Evolutionary conservation across 2,329 filamentous ascomycete genomes (phyloP), one percentile per base, ranked within the genome.

Genomic region (Monosporascus sp.): DNA sequence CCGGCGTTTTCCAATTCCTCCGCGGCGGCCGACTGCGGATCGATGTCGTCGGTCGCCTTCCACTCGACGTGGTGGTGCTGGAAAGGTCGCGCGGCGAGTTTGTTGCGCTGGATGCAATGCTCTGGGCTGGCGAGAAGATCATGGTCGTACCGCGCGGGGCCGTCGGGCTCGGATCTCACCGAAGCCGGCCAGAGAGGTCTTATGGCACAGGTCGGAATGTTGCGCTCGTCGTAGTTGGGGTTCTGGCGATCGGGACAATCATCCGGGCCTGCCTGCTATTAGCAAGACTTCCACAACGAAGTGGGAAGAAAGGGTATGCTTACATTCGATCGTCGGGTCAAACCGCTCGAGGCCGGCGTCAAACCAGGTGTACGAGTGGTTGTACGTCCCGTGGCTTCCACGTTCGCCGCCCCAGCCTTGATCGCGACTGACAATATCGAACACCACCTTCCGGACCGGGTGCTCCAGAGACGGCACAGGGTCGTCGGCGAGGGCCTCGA

Each of bases 361-460:
- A 54, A 86, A 85, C 83, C 83, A 87, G 0, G 83, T 83, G 68
- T 70, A 83, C 0, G 83, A 81, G 2, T 67, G 70, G 0, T 64
- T 57, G 51, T 76, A 85, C 1, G 73, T 74, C 2, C 72, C 72
- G 2, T 61, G 62, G 41, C 67, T 57, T 0, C 15, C 44, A 0
- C 0, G 1, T 0, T 67, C 55, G 15, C 74, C 72, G 35, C 75
- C 74, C 75, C 76, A 83, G 4, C 83, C 84, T 58, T 87, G 84
- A 56, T 87, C 84, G 48, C 67, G 72, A 62, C 79, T 82, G 11
- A 65, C 67, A 41, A 85, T 74, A 5, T 75, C 79, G 64, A 87
- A 87, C 22, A 84, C 77, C 20, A 87, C 74, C 65, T 83, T 86
- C 37, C 81, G 77, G 49, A 79, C 81, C 0, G 82, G 81, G 50